Percentiles rank a stretch among this genome's conserved stretches.
Evolutionary conservation across 306 rosid species (phyloP).

Genomic region (Trifolium pratense): DNA sequence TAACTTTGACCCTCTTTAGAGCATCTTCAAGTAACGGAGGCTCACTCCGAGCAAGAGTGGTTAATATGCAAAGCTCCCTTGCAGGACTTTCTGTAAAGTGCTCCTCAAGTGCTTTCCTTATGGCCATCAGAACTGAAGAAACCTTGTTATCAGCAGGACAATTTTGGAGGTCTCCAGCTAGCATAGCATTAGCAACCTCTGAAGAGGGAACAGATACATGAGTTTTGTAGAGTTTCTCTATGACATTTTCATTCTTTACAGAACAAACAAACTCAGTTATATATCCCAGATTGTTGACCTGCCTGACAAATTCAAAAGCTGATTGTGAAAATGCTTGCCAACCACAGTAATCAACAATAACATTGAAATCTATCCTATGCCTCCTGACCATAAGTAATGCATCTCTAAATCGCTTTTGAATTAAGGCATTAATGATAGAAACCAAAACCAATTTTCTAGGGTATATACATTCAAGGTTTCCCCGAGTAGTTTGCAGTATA

Average conservation of each 20-base stretch:
- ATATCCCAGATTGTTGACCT: conserved; percentile 80
- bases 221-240: conserved; percentile 69
- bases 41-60: conserved; percentile 90
- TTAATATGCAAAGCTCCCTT: conserved; percentile 92
- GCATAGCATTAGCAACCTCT: conserved; percentile 50
- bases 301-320: conserved; percentile 83
- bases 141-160: conserved; percentile 65
- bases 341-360: conserved; percentile 83
- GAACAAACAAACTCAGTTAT: conserved; percentile 96
- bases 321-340: conserved; percentile 74
- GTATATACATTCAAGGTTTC: conserved; percentile 86
- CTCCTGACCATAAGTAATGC: conserved; percentile 94
- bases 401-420: conserved; percentile 78
- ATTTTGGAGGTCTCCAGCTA: conserved; percentile 46
- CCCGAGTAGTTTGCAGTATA: conserved; percentile 79
- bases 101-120: conserved; percentile 87
- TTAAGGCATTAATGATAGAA: conserved; percentile 80
- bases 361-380: conserved; percentile 92
- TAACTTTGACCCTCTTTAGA: conserved; percentile 77
- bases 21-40: conserved; percentile 98
- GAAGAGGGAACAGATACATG: conserved; percentile 50
- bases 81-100: conserved; percentile 74
- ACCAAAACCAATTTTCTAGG: conserved; percentile 90
- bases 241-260: conserved; percentile 73
- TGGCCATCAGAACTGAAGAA: conserved; percentile 72